Evolutionary conservation across 192 early-diverging fungal species (phyloP), one percentile per base, ranked within the genome.

Genomic region (Phycomyces blakesleeanus): DNA sequence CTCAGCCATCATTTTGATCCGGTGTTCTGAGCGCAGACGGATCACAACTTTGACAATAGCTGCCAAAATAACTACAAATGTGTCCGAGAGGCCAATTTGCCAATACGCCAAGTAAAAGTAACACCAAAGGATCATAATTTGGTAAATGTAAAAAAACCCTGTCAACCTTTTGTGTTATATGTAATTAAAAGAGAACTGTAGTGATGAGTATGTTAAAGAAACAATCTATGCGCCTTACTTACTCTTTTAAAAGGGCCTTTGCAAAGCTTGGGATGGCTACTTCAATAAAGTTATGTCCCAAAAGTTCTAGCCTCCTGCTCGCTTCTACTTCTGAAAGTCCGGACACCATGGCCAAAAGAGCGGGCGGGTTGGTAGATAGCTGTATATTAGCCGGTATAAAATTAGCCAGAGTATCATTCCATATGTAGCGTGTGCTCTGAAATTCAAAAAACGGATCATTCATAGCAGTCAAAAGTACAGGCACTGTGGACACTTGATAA

Each of bases 351-450:
- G 53, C 29, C 4, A 76, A 15, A 1, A 77, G 41, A n/a, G 54
- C 53, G 34, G 70, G 27, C 61, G 78, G 68, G 34, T 67, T 80
- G 18, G 64, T 61, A 26, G 84, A 81, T 9, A 89, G 66, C 14
- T 71, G 57, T 60, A 83, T 81, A 20, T 55, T 40, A 60, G 68
- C 81, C 5, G 85, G 83, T 61, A 76, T 69, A 72, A 88, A 91
- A 20, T 40, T 62, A 20, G 47, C 53, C 12, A 55, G 18, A 0
- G 60, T 26, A 0, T 73, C 62, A 57, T 82, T 74, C 62, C 73
- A 85, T 1, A 86, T 80, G 59, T 88, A 91, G 26, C 89, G 85
- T 9, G 84, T 82, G 64, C 83, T 86, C 61, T 88, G 83, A 70
- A 78, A 85, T 29, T 84, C 81, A 66, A 91, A 86, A 63, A 80